These are phyloP conservation scores for Mucor sp. DNA, from an alignment of 371 early-diverging fungal genomes.

Conservation along the genomic window DNA sequence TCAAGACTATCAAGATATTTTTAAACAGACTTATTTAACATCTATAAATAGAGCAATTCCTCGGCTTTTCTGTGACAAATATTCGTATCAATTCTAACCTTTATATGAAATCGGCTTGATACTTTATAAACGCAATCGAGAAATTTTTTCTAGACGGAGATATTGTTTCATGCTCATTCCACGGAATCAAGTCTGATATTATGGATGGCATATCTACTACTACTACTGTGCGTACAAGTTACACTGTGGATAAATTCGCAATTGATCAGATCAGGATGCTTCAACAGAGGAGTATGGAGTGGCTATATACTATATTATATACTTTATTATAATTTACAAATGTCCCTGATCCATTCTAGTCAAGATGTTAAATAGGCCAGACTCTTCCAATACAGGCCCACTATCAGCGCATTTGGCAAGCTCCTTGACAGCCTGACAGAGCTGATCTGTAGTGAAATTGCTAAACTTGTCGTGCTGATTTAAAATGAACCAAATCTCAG, in stretches of 20 bases:
- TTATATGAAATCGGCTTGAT: not conserved
- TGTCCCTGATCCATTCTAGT: conserved; percentile 25
- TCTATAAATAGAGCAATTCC: not conserved
- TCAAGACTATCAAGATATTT: not conserved
- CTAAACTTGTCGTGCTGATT: conserved; percentile 53
- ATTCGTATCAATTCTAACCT: not conserved
- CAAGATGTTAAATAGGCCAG: conserved; percentile 30
- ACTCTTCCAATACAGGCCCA: conserved; percentile 54
- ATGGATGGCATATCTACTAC: no score
- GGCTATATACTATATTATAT: no score
- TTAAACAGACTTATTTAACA: not conserved
- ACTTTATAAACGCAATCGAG: not conserved
- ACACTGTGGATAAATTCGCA: no score
- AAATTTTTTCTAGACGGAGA: not conserved
- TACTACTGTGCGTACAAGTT: no score
- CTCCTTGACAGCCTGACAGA: conserved; percentile 51
- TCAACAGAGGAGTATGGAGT: no score
- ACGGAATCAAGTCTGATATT: not conserved
- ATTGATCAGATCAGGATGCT: no score
- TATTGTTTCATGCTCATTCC: not conserved
- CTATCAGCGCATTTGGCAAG: conserved; percentile 55
- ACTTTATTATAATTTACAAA: conserved; percentile 1
- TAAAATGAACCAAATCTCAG: conserved; percentile 56
- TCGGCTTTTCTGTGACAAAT: not conserved
- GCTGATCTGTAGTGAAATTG: conserved; percentile 36